phyloP scores from a whole-genome alignment of 257 asterid species.

The Coffea canephora region DNA sequence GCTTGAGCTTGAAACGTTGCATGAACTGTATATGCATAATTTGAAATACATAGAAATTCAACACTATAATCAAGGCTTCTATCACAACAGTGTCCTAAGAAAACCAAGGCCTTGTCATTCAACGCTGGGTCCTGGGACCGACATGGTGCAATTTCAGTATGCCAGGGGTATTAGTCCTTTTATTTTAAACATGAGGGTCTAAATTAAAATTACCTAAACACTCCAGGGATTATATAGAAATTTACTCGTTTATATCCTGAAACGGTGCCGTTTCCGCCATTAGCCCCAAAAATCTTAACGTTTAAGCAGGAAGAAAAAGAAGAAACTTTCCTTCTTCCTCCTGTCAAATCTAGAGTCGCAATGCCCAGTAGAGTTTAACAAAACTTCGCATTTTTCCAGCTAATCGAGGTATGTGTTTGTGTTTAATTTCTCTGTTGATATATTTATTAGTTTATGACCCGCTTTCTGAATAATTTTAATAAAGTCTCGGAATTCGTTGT shows the following conservation, averaged over 20 bases:
- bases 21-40: too few relatives aligned
- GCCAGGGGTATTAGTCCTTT: too few relatives aligned
- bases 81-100: too few relatives aligned
- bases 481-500: not conserved
- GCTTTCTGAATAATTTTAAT: not conserved
- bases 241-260: not conserved
- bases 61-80: too few relatives aligned
- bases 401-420: not conserved
- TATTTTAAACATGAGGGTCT: not conserved
- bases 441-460: not conserved
- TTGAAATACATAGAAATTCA: too few relatives aligned
- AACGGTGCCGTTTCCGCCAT: not conserved
- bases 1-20: too few relatives aligned
- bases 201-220: not conserved
- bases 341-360: not conserved
- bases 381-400: not conserved
- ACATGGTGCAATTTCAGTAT: too few relatives aligned
- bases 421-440: not conserved
- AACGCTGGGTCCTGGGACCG: too few relatives aligned
- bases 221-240: not conserved
- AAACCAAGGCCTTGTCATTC: too few relatives aligned
- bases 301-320: not conserved
- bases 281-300: not conserved
- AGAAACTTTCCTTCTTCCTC: not conserved
- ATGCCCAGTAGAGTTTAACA: not conserved